A percentile compares a stretch with the other conserved stretches of the same genome.
Conservation (phyloP, 768 basidiomycete genomes). For the Pleurotus platypus region DNA sequence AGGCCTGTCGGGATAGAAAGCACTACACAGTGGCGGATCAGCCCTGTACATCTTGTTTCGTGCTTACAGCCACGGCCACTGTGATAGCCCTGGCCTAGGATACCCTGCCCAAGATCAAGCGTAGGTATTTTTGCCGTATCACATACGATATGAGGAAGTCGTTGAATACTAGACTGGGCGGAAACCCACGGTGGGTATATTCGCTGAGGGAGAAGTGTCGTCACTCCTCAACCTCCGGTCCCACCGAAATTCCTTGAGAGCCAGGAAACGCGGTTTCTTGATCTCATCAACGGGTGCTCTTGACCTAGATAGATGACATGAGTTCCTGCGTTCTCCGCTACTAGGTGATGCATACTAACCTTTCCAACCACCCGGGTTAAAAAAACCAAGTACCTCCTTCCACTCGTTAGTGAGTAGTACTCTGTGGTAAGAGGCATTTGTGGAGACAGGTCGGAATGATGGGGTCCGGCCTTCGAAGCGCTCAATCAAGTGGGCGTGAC, state of each 20-base stretch:
- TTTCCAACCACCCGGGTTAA: conserved; percentile 13
- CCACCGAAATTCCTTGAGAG: conserved; percentile 68
- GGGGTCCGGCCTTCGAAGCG: too few species aligned
- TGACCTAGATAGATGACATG: conserved; percentile 44
- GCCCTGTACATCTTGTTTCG: conserved; percentile 36
- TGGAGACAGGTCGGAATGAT: too few species aligned
- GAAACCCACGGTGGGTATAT: conserved; percentile 73
- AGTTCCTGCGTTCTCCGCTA: neutral
- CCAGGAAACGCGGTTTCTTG: conserved; percentile 71
- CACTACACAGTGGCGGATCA: conserved; percentile 12
- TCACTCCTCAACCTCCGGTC: conserved; percentile 55
- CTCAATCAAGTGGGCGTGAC: too few species aligned
- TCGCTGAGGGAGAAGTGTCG: conserved; percentile 36
- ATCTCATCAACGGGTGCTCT: conserved; percentile 74
- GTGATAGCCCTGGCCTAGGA: conserved; percentile 90
- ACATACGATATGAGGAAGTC: too few species aligned
- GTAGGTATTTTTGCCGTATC: conserved; percentile 73
- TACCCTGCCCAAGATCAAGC: conserved; percentile 74
- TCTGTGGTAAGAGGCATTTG: too few species aligned
- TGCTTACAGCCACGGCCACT: conserved; percentile 81
- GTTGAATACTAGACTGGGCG: too few species aligned
- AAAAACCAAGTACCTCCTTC: too few species aligned
- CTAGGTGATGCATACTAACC: conserved; percentile 49
- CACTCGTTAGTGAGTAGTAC: too few species aligned
- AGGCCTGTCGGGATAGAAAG: conserved; percentile 79